These are phyloP conservation scores for Wickerhamomyces kurtzmanii DNA, from an alignment of 805 yeast species.

Conservation along the genomic window DNA sequence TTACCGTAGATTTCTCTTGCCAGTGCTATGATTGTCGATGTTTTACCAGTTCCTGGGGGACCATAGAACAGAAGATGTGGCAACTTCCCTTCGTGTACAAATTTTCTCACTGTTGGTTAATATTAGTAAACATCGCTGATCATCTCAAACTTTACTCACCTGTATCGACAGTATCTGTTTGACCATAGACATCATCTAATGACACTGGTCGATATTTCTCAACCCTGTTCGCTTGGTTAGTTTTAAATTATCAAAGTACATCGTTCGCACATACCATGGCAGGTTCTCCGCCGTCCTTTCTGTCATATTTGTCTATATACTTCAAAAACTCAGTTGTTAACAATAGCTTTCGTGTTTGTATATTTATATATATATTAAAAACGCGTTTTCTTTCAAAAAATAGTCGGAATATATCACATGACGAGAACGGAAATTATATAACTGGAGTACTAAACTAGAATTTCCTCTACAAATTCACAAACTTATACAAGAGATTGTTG, in stretches of 20 bases:
- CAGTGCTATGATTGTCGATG: conserved; percentile 79
- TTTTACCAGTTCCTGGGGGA: conserved; percentile 92
- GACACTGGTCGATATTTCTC: conserved; percentile 89
- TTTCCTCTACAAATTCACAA: no score
- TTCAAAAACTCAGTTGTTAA: no score
- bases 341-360: no score
- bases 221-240: conserved; percentile 39
- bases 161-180: conserved; percentile 75
- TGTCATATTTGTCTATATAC: no score
- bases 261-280: conserved; percentile 14
- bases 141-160: conserved; percentile 9
- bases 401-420: no score
- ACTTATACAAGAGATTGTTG: no score
- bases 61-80: conserved; percentile 95
- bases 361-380: no score
- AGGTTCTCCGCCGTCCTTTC: conserved; percentile 17
- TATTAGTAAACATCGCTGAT: not conserved
- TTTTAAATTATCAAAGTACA: not conserved
- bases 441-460: no score
- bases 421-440: no score
- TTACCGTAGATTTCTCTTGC: conserved; percentile 85
- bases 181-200: conserved; percentile 87
- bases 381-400: no score
- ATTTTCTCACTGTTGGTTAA: conserved; percentile 45
- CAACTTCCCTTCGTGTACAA: conserved; percentile 70